Evolutionary conservation across 148 eudicot genomes (phyloP).

Genomic region (Cornus florida): DNA sequence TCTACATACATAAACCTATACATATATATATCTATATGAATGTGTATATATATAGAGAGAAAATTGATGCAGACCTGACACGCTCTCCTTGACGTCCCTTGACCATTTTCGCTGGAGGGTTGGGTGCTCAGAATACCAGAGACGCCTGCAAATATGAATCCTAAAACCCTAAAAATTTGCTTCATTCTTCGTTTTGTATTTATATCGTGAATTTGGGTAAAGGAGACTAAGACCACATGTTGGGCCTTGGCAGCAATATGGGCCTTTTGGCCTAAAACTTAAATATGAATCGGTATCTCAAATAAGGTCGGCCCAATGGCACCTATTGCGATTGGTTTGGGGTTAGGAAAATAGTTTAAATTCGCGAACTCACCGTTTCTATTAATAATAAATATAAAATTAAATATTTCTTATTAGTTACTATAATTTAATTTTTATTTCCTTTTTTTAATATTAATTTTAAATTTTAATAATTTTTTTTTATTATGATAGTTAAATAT

Average conservation of each 20-base stretch:
- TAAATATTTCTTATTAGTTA: too few relatives aligned
- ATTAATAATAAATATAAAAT: too few relatives aligned
- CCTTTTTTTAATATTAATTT: too few relatives aligned
- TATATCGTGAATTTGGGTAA: constrained; percentile 6
- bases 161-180: constrained; percentile 4
- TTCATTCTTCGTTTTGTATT: neutral
- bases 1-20: neutral
- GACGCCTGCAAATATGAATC: constrained; percentile 4
- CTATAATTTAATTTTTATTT: too few relatives aligned
- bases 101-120: constrained; percentile 50
- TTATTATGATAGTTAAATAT: too few relatives aligned
- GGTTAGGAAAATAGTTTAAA: too few relatives aligned
- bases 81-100: constrained; percentile 93
- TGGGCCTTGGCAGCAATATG: neutral
- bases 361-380: too few relatives aligned
- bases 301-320: too few relatives aligned
- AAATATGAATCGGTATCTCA: neutral
- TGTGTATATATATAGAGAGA: neutral
- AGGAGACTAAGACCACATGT: neutral
- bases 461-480: too few relatives aligned
- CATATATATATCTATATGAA: neutral
- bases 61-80: constrained; percentile 35
- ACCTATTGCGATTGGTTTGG: too few relatives aligned
- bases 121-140: neutral
- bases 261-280: constrained; percentile 7